Percentiles rank a stretch among this genome's conserved stretches.
These are phyloP conservation scores for Wickerhamomyces strasburgensis DNA, from an alignment of 805 yeast genomes.

Conservation along the genomic window DNA sequence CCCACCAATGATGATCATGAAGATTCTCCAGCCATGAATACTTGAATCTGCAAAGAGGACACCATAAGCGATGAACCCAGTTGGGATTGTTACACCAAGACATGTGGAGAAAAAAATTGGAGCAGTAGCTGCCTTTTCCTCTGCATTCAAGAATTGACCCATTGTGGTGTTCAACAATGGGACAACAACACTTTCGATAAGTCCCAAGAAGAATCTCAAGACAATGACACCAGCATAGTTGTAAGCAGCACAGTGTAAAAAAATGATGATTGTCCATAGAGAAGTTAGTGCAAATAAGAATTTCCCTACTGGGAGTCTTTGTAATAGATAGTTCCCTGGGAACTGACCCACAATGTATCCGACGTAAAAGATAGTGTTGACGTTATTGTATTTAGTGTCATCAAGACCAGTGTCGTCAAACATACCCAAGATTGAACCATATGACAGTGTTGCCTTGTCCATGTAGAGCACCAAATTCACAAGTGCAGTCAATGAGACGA, in stretches of 20 bases:
- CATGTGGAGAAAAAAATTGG: slow-evolving; percentile 51
- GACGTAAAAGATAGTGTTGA: slow-evolving; percentile 48
- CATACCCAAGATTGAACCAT: slow-evolving; percentile 43
- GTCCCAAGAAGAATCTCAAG: slow-evolving; percentile 47
- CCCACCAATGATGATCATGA: slow-evolving; percentile 53
- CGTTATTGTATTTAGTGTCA: slow-evolving; percentile 40
- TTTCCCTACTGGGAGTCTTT: slow-evolving; percentile 37
- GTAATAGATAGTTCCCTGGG: slow-evolving; percentile 38
- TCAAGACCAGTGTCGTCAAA: slow-evolving; percentile 41
- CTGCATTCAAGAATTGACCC: slow-evolving; percentile 44
- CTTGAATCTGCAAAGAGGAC: slow-evolving; percentile 26
- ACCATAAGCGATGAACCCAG: slow-evolving; percentile 44
- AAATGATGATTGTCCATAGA: slow-evolving; percentile 42
- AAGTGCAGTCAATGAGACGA: slow-evolving; percentile 33
- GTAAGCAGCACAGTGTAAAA: slow-evolving; percentile 40
- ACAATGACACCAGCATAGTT: slow-evolving; percentile 43
- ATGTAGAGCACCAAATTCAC: slow-evolving; percentile 41
- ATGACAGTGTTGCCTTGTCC: slow-evolving; percentile 49
- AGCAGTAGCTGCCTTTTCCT: slow-evolving; percentile 46
- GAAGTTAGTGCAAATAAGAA: slow-evolving; percentile 33
- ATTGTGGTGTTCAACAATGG: slow-evolving; percentile 43
- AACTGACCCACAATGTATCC: slow-evolving; percentile 46
- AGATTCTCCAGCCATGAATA: slow-evolving; percentile 45
- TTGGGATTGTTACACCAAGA: slow-evolving; percentile 47
- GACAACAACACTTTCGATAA: slow-evolving; percentile 40